phyloP scores from a whole-genome alignment of 2,329 filamentous ascomycete genomes.

The Endothia cerciana region DNA sequence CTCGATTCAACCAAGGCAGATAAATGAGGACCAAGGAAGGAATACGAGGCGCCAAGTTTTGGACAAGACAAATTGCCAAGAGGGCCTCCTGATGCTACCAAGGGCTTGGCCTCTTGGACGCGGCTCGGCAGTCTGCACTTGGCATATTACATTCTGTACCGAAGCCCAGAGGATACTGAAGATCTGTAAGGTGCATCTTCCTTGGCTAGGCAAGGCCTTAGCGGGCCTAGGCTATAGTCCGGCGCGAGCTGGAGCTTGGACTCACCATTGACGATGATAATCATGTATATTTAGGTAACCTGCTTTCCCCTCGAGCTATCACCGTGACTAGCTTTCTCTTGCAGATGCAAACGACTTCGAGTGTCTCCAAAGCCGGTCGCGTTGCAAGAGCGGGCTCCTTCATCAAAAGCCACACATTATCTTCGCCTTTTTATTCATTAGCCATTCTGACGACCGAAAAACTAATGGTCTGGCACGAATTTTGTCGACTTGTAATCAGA shows the following conservation, averaged over 20 bases:
- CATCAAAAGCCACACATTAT: neutral
- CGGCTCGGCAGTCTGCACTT: constrained; percentile 11
- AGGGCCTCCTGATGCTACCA: constrained; percentile 1
- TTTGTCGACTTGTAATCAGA: constrained; percentile 1
- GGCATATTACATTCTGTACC: constrained; percentile 2
- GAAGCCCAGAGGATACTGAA: neutral
- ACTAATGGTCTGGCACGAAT: neutral
- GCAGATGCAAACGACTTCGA: neutral
- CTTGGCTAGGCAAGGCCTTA: constrained; percentile 15
- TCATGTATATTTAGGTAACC: constrained; percentile 7
- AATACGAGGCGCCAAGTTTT: constrained; percentile 15
- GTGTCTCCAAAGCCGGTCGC: neutral
- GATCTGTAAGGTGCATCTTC: neutral
- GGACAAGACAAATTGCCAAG: neutral
- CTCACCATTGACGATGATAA: neutral
- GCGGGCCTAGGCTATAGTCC: neutral
- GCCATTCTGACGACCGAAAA: neutral
- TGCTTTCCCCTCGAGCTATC: neutral
- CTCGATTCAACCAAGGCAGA: neutral
- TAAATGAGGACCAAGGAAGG: neutral
- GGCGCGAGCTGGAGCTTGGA: constrained; percentile 2
- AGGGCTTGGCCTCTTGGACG: constrained; percentile 14
- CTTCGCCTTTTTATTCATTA: neutral
- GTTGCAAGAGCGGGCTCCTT: neutral
- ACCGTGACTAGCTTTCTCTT: neutral